Evolutionary conservation across 2,329 filamentous ascomycete species (phyloP), one percentile per base, ranked within the genome.

Genomic region (Scopulariopsis brevicaulis): DNA sequence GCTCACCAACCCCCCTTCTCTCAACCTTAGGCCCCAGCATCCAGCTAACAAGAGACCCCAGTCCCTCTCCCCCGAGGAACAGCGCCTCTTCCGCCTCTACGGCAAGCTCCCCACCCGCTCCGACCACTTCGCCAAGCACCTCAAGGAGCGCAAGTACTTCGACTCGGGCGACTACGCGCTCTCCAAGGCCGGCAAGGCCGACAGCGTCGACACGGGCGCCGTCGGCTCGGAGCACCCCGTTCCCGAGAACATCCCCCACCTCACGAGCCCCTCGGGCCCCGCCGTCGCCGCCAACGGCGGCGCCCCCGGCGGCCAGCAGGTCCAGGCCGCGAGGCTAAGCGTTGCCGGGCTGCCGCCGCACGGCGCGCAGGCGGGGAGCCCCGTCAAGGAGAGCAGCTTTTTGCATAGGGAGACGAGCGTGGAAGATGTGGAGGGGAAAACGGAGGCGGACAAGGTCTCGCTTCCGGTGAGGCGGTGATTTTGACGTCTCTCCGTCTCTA

Each of bases 131-230:
- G 91, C 95, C 79, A 97, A 97, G 80, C 96, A 97, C 71, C 84
- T 97, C 70, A 96, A 96, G 82, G 94, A 97, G 73, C 92, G 94
- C 78, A 99, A 96, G 78, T 96, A 96, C 78, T 96, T 96, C 74
- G 91, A 96, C 78, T 94, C 89, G 60, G 92, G 91, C 69, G 91
- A 96, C 77, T 96, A 96, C 68, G 92, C 92, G 69, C 89, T 96
- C 76, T 93, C 89, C 73, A 96, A 96, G 79, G 94, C 94, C 60
- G 94, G 94, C 74, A 97, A 97, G 77, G 91, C 90, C 71, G 89
- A 92, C 68, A 89, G 94, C 69, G 88, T 94, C 68, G 93, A 95
- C 69, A 90, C 96, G 60, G 96, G 93, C 69, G 87, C 87, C 68
- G 90, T 99, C 68, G 94, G 94, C 67, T 92, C 90, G 67, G 87